Conservation (phyloP, 2,329 filamentous ascomycete species). For the Clonostachys solani region DNA sequence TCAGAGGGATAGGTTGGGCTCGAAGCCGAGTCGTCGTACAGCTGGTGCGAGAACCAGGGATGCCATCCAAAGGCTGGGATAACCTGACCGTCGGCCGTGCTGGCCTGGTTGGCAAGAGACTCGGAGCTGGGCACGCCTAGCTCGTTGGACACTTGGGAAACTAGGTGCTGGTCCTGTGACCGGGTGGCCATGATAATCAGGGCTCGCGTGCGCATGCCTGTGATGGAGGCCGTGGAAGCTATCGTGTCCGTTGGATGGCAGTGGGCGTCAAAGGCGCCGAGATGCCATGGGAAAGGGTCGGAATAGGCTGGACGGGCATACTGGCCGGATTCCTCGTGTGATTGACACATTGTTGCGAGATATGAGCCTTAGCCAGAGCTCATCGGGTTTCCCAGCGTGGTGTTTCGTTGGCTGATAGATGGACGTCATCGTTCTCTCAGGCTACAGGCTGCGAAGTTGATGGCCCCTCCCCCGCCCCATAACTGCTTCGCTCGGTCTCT, state of each 20-base stretch:
- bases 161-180: constrained; percentile 70
- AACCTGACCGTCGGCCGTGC: constrained; percentile 15
- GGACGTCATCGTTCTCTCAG: too few relatives aligned
- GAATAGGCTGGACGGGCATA: not conserved
- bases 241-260: constrained; percentile 82
- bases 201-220: constrained; percentile 59
- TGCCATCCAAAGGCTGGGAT: constrained; percentile 84
- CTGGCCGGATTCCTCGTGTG: too few relatives aligned
- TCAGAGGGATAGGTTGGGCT: constrained; percentile 25
- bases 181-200: constrained; percentile 77
- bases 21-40: constrained; percentile 56
- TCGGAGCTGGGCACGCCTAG: constrained; percentile 36
- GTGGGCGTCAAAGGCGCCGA: constrained; percentile 73
- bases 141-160: constrained; percentile 55
- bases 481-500: too few relatives aligned
- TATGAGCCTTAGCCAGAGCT: too few relatives aligned
- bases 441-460: too few relatives aligned
- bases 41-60: constrained; percentile 78
- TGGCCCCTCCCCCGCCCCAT: too few relatives aligned
- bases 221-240: constrained; percentile 51
- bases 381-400: too few relatives aligned
- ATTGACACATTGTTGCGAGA: too few relatives aligned
- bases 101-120: not conserved
- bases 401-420: too few relatives aligned
- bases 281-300: constrained; percentile 61